Conservation (phyloP, 768 basidiomycete species). For the Tricholoma terreum region DNA sequence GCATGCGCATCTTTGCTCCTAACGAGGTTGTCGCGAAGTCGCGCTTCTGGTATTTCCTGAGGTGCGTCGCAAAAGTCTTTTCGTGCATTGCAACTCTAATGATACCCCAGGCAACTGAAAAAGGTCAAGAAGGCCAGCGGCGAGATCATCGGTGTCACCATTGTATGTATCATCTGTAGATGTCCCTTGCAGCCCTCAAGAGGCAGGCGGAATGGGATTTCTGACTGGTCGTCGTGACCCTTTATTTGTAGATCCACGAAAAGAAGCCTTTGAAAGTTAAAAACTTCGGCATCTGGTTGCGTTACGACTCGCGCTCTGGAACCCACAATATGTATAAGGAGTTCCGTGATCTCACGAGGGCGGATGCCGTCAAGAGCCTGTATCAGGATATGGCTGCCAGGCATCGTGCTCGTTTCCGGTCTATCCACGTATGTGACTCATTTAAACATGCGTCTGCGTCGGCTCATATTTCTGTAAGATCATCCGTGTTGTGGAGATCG, state of each 20-base stretch:
- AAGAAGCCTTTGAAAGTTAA: constrained; percentile 98
- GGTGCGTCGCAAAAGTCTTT: constrained; percentile 43
- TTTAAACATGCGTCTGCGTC: neutral
- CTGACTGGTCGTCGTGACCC: constrained; percentile 40
- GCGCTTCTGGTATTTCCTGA: constrained; percentile 99
- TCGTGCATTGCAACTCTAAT: neutral
- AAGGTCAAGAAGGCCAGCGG: constrained; percentile 99
- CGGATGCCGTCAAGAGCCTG: constrained; percentile 92
- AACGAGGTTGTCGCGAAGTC: constrained; percentile 99
- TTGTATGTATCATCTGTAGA: constrained; percentile 71
- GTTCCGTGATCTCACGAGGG: constrained; percentile 93
- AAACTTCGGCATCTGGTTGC: constrained; percentile 99
- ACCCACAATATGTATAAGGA: constrained; percentile 99
- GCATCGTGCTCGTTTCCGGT: constrained; percentile 98
- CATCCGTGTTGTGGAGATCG: constrained; percentile 94
- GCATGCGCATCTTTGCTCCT: constrained; percentile 99
- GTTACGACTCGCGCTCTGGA: constrained; percentile 98
- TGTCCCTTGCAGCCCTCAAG: constrained; percentile 76
- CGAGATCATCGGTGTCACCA: constrained; percentile 98
- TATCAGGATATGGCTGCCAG: constrained; percentile 99
- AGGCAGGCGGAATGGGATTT: constrained; percentile 79
- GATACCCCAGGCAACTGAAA: constrained; percentile 74
- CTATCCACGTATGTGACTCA: constrained; percentile 73
- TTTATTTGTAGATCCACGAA: constrained; percentile 80
- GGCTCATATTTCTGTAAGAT: constrained; percentile 50